Base-by-base conservation (phyloP, 257 asterid species). In the Dorcoceras hygrometricum region DNA sequence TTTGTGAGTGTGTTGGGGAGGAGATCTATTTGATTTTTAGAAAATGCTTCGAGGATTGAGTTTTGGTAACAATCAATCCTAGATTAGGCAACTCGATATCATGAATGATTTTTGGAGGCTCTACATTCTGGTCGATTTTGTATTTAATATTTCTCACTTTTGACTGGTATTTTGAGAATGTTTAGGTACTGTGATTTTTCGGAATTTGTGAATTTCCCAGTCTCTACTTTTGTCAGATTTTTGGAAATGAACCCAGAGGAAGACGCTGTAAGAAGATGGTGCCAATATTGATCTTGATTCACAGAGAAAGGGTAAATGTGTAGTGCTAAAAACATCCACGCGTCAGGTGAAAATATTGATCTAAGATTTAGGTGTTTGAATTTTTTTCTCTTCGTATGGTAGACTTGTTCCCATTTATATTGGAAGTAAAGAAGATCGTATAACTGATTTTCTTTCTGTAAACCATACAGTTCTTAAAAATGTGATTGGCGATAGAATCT, bases 161-260 rank as follows among this genome's bases (percentile, higher is more conserved):
- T 36, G 48, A 11, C 48, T 6, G 0, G 51, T 39, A 39, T n/a
- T 39, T 39, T 39, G 51, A 39, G 19, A 39, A 39, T 39, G n/a
- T 39, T 12, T 39, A 12, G 51, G 51, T 39, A 14, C n/a, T 39
- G 19, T 39, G 51, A 12, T 39, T 39, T 39, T 2, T 19, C 19
- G 1, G 19, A 12, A 14, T 3, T 14, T 39, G 5, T 39, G 50
- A 3, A 14, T 39, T 12, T 12, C 51, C 19, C 51, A 39, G 12
- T 39, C 19, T 39, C 6, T 14, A 14, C 51, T 12, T 39, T 46
- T 18, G 20, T 46, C 3, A 84, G 87, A 84, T 81, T 75, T n/a
- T 74, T 81, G 83, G 85, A 84, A 68, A 84, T 84, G 87, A 84
- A 81, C 76, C 89, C 89, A 1, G 87, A 84, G 71, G 87, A 84